Conservation (phyloP, 2,329 filamentous ascomycete genomes). For the Botrytis cinerea region DNA sequence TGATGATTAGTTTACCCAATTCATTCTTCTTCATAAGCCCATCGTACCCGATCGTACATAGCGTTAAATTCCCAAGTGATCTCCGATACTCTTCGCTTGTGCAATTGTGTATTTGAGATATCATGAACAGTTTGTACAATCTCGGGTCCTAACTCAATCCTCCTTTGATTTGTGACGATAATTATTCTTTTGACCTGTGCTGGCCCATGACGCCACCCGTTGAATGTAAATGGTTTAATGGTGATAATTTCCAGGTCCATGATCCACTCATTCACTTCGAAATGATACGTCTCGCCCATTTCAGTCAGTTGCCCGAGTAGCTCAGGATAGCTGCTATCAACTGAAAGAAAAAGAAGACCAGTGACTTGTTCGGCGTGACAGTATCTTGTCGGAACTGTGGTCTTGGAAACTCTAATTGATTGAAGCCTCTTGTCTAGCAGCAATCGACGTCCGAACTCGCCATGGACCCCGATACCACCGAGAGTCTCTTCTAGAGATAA, state of each 20-base stretch:
- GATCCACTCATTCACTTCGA: slow-evolving; percentile 26
- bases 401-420: slow-evolving; percentile 25
- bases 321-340: slow-evolving; percentile 18
- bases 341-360: slow-evolving; percentile 25
- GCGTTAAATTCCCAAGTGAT: slow-evolving; percentile 26
- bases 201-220: background rate
- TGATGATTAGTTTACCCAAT: background rate
- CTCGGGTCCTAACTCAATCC: slow-evolving; percentile 13
- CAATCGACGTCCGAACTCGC: slow-evolving; percentile 18
- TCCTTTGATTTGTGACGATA: slow-evolving; percentile 24
- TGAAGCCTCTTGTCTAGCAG: slow-evolving; percentile 22
- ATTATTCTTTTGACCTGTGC: slow-evolving; percentile 22
- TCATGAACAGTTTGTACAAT: background rate
- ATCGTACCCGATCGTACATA: slow-evolving; percentile 25
- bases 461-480: slow-evolving; percentile 21
- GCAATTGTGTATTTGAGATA: background rate
- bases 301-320: slow-evolving; percentile 29
- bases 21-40: background rate
- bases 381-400: slow-evolving; percentile 21
- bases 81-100: background rate
- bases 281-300: slow-evolving; percentile 19
- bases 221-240: background rate
- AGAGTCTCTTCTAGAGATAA: slow-evolving; percentile 17
- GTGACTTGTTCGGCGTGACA: slow-evolving; percentile 23
- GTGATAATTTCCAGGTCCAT: slow-evolving; percentile 21